Evolutionary conservation across 768 basidiomycete species (phyloP).

Genomic region (Boletus subcaerulescens): DNA sequence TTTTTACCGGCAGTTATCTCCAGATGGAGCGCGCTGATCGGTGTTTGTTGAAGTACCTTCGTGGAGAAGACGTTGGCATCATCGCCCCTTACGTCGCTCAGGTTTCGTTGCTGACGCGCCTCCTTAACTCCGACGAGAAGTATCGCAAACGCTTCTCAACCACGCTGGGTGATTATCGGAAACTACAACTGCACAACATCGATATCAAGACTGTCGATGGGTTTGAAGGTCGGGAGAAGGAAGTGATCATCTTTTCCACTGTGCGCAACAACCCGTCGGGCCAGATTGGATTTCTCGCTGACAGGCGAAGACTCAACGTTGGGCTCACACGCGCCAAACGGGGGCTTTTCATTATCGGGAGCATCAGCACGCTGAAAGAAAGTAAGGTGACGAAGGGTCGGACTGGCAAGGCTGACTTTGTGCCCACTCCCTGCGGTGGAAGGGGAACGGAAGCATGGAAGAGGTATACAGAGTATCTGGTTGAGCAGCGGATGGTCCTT

Average conservation of each 20-base stretch:
- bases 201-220: conserved; percentile 95
- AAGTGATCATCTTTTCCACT: conserved; percentile 88
- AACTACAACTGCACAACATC: conserved; percentile 59
- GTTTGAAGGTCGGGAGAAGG: conserved; percentile 92
- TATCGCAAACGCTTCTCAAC: conserved; percentile 52
- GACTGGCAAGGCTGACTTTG: conserved; percentile 7
- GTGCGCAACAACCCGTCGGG: conserved; percentile 79
- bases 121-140: conserved; percentile 55
- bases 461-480: conserved; percentile 57
- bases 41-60: conserved; percentile 44
- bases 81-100: conserved; percentile 93
- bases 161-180: conserved; percentile 64
- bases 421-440: conserved; percentile 25
- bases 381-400: conserved; percentile 37
- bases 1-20: conserved; percentile 16
- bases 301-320: conserved; percentile 83
- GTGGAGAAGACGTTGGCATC: conserved; percentile 80
- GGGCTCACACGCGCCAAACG: conserved; percentile 87
- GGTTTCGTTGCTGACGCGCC: conserved; percentile 67
- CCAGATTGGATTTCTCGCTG: conserved; percentile 85
- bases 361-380: conserved; percentile 56
- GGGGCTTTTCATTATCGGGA: conserved; percentile 81
- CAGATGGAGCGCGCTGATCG: conserved; percentile 6
- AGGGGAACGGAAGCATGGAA: conserved; percentile 57
- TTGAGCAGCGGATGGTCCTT: conserved; percentile 50